Percentiles rank a stretch among this genome's conserved stretches.
These are phyloP conservation scores for Lichtheimia ramosa DNA, from an alignment of 371 early-diverging fungal species.

Conservation along the genomic window DNA sequence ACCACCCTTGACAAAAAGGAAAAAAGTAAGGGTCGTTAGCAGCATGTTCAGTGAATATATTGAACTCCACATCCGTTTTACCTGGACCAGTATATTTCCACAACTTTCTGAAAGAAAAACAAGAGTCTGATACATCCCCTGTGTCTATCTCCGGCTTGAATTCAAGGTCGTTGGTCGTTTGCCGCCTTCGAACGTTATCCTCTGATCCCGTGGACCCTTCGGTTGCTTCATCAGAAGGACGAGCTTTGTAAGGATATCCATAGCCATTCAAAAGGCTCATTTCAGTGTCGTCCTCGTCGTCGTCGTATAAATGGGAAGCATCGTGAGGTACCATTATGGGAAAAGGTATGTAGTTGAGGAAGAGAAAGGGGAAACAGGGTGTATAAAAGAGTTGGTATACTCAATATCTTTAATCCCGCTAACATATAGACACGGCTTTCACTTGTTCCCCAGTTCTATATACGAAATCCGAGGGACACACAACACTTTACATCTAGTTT, in stretches of 20 bases:
- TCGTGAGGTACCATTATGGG: conserved; percentile 15
- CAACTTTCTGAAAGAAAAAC: conserved; percentile 46
- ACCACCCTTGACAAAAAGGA: conserved; percentile 29
- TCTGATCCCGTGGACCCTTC: not conserved
- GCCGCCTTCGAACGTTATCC: conserved; percentile 2
- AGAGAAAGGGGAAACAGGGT: not conserved
- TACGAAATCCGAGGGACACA: no score
- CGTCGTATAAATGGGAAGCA: conserved; percentile 6
- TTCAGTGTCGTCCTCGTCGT: conserved; percentile 11
- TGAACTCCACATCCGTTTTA: conserved; percentile 9
- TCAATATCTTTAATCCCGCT: no score
- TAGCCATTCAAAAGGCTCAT: conserved; percentile 3
- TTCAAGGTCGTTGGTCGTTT: conserved; percentile 5
- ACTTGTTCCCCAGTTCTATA: no score
- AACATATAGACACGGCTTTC: no score
- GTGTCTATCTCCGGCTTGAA: conserved; percentile 33
- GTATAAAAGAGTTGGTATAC: not conserved
- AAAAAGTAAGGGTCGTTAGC: not conserved
- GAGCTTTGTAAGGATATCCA: not conserved
- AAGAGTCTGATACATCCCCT: conserved; percentile 19
- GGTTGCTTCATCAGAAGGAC: not conserved
- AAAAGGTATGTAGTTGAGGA: not conserved
- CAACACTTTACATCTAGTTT: no score
- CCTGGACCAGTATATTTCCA: conserved; percentile 58
- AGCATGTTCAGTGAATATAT: not conserved